Evolutionary conservation across 352 stramenopile species (phyloP), one percentile per base, ranked within the genome.

Genomic region (Peronospora belbahrii): DNA sequence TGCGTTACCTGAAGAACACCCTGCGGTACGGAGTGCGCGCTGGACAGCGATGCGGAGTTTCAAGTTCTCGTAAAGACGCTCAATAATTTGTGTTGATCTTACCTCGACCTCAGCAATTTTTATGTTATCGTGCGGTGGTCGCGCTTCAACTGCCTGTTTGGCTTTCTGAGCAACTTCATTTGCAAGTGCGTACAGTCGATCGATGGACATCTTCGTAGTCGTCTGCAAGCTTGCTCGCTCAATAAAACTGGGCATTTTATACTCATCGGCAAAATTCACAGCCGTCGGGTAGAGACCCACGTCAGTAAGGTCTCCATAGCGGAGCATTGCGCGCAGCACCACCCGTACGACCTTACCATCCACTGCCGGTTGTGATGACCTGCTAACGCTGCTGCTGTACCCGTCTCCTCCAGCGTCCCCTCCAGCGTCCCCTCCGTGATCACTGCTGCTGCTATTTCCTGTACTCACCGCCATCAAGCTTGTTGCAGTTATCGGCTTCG

Each of bases 1-100:
- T 48, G 60, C 57, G 44, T 43, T 67, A 30, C 69, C 74, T 41
- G 52, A 67, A 2, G 59, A 55, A 25, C 66, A 84, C 15, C 63
- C 58, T 4, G 61, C 54, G 0, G 70, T 71, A 8, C 72, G 65
- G 23, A 93, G 45, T 0, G 79, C 79, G 6, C 79, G 79, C 52
- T 93, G 82, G 34, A 93, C 74, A 20, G 79, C 82, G 6, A 93
- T 70, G 4, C 82, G 75, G 2, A 93, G 65, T 56, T 93, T 93
- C 2, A 93, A 52, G 48, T 93, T 93, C 27, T 93, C 82, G 34
- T 88, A 90, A 40, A 93, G 53, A 2, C 82, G 73, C 58, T 90
- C 82, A 41, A 93, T 73, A 40, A 93, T 62, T 35, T 86, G 74
- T 8, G 65, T 75, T 27, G 82, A 64, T 48, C 69, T 82, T 36